Evolutionary conservation across 148 eudicot species (phyloP).

Genomic region (Gaultheria prostrata): DNA sequence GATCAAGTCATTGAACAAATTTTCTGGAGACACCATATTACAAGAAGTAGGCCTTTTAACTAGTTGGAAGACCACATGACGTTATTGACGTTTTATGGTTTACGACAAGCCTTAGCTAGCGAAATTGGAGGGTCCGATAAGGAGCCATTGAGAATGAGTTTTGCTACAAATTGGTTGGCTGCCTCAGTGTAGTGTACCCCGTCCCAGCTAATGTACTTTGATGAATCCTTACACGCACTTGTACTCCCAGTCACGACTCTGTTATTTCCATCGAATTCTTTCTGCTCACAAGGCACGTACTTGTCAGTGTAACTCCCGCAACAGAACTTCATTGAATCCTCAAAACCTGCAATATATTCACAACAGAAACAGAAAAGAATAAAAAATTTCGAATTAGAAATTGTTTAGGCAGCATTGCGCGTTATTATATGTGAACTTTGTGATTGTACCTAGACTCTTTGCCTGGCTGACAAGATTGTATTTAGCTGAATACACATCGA

Average conservation of each 20-base stretch:
- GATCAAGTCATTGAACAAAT: no score
- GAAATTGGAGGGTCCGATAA: constrained; percentile 31
- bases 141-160: constrained; percentile 29
- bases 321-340: constrained; percentile 29
- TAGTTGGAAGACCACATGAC: no score
- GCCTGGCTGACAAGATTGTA: constrained; percentile 21
- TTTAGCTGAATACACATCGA: constrained; percentile 41
- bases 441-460: constrained; percentile 19
- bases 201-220: constrained; percentile 39
- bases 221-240: constrained; percentile 26
- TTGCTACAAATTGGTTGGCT: constrained; percentile 24
- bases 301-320: constrained; percentile 20
- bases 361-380: not conserved
- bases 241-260: constrained; percentile 14
- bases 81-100: no score
- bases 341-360: constrained; percentile 23
- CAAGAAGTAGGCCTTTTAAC: no score
- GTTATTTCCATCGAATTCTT: not conserved
- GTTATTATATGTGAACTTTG: no score
- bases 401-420: no score
- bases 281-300: not conserved
- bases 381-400: no score
- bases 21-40: no score
- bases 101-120: constrained; percentile 30
- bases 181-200: constrained; percentile 42